Conservation (phyloP, 345 rosid genomes). For the Eucalyptus lansdowneana region DNA sequence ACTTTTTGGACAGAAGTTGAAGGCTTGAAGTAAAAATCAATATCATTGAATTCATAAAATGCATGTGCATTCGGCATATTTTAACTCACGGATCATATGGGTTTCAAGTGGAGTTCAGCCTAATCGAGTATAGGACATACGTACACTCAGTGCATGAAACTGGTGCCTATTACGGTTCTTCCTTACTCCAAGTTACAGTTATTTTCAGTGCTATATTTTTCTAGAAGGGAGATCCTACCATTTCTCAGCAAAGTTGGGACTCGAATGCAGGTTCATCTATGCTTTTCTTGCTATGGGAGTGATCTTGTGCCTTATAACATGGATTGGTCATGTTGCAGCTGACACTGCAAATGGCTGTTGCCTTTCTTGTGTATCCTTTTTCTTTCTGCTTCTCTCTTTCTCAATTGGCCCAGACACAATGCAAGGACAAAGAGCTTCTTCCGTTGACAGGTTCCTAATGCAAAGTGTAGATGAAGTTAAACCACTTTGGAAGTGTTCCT, state of each 20-base stretch:
- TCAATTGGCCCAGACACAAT: background rate
- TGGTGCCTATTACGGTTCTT: background rate
- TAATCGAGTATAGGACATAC: background rate
- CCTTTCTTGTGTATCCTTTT: slow-evolving; percentile 52
- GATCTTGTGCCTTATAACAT: slow-evolving; percentile 27
- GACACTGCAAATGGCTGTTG: slow-evolving; percentile 25
- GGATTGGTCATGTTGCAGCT: slow-evolving; percentile 45
- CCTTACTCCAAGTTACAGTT: background rate
- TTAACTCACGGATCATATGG: background rate
- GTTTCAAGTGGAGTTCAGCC: background rate
- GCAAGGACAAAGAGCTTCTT: background rate
- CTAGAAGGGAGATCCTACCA: background rate
- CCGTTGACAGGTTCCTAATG: background rate
- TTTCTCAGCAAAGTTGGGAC: background rate
- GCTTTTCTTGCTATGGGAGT: slow-evolving; percentile 22
- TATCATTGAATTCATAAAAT: background rate
- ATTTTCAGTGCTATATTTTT: background rate
- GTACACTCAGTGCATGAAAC: background rate
- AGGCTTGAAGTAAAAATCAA: background rate
- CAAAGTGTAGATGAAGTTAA: background rate
- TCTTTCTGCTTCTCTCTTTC: background rate
- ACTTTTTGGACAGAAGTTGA: background rate
- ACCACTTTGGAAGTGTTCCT: background rate
- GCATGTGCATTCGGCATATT: background rate
- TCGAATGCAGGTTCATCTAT: slow-evolving; percentile 39